Evolutionary conservation across 768 basidiomycete species (phyloP), one percentile per base, ranked within the genome.

Genomic region (Pulveroboletus ravenelii): DNA sequence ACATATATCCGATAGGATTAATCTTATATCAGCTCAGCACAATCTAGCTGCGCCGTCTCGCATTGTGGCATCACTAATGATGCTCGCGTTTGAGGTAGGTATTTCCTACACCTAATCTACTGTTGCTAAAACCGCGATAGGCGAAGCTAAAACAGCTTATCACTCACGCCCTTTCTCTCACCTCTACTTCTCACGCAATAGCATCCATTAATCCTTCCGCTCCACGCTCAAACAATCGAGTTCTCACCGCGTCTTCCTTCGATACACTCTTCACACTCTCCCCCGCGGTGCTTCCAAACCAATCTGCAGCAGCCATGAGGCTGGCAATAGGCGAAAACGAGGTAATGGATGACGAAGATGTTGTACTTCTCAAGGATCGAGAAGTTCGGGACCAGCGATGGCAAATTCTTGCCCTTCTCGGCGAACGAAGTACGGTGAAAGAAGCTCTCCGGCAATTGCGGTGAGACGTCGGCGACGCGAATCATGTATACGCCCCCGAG

Each of bases 111-210:
- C 45, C 29, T 23, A 18, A 32, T 27, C 15, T 10, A 17, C 10
- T 13, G 8, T 23, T 1, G 47, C 53, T 51, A 30, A 50, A 23
- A 4, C 42, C 27, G 3, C 35, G 31, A 14, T 53, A 89, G 87
- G 86, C 86, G 15, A 88, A 89, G 63, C 75, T 92, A 5, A 92
- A 92, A 62, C 86, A 90, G 51, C 78, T 91, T 25, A 85, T 92
- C 55, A 87, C 84, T 1, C 87, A 87, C 57, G 87, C 89, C 5
- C 67, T 92, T 29, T 84, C 87, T 3, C 71, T 90, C 10, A 89
- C 87, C 2, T 81, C 87, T 1, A 77, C 82, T 8, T 90, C 89
- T 6, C 80, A 85, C 57, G 81, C 86, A 27, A 84, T 89, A 57
- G 78, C 83, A 7, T 90, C 89, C 41, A 89, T 92, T 42, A 75